Percentiles rank a stretch among this genome's conserved stretches.
Evolutionary conservation across 2,329 filamentous ascomycete species (phyloP).

Genomic region (Pseudogymnoascus sp.): DNA sequence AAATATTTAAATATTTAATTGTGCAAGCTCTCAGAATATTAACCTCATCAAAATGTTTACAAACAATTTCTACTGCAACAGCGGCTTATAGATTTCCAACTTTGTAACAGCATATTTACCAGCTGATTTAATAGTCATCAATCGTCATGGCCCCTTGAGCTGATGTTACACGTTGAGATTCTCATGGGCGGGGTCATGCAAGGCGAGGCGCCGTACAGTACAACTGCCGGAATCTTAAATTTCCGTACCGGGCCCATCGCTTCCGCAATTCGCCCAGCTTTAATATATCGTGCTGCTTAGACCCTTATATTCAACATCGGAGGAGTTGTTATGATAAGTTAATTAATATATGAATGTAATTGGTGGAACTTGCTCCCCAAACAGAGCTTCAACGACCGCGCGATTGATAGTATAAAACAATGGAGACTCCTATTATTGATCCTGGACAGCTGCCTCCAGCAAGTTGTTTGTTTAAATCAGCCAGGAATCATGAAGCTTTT

Average conservation of each 20-base stretch:
- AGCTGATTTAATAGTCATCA: no score
- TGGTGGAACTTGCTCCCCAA: not conserved
- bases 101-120: no score
- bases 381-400: not conserved
- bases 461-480: not conserved
- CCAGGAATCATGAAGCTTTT: constrained; percentile 1
- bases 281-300: not conserved
- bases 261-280: not conserved
- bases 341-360: not conserved
- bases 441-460: not conserved
- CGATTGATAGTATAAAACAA: not conserved
- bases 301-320: not conserved
- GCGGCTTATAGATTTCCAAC: no score
- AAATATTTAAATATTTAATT: no score
- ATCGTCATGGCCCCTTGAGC: no score
- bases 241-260: not conserved
- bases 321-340: not conserved
- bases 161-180: no score
- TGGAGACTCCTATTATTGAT: not conserved
- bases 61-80: no score
- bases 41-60: no score
- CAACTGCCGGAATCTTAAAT: constrained; percentile 3
- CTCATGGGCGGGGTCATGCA: no score
- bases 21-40: no score
- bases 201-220: not conserved